These are phyloP conservation scores for Musa schizocarpa DNA, from an alignment of 176 grass and related monocot genomes.

Conservation along the genomic window DNA sequence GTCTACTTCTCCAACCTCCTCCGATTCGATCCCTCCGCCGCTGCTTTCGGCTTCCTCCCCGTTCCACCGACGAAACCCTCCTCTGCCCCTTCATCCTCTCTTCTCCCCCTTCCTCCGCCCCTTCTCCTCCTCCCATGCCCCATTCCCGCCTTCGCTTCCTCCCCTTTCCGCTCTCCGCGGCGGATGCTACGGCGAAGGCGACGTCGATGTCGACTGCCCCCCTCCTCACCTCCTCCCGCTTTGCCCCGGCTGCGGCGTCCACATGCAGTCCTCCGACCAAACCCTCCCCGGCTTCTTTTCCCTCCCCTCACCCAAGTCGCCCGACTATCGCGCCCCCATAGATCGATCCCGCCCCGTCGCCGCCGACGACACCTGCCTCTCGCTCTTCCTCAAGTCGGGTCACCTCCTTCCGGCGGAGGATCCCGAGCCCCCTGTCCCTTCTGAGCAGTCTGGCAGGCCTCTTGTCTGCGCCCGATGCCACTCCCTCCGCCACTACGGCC, in stretches of 20 bases:
- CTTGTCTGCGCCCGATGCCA: conserved; percentile 73
- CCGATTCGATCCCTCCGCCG: conserved; percentile 20
- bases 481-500: conserved; percentile 67
- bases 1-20: conserved; percentile 12
- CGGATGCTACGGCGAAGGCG: conserved; percentile 1
- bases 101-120: conserved; percentile 7
- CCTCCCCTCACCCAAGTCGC: conserved; percentile 36
- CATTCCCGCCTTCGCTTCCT: background rate
- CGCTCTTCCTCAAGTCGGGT: conserved; percentile 35
- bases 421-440: background rate
- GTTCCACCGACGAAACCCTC: background rate
- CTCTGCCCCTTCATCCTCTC: background rate
- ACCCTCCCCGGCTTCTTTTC: conserved; percentile 63
- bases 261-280: conserved; percentile 50
- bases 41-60: background rate
- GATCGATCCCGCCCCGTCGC: conserved; percentile 29
- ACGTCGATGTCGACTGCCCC: background rate
- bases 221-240: conserved; percentile 19
- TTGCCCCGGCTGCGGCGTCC: conserved; percentile 52
- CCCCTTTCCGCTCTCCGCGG: background rate
- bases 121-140: conserved; percentile 5
- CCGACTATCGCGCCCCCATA: conserved; percentile 26
- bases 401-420: conserved; percentile 4
- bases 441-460: background rate
- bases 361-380: conserved; percentile 40